These are phyloP conservation scores for Chaetomium olivaceum DNA, from an alignment of 2,329 filamentous ascomycete genomes.

Conservation along the genomic window DNA sequence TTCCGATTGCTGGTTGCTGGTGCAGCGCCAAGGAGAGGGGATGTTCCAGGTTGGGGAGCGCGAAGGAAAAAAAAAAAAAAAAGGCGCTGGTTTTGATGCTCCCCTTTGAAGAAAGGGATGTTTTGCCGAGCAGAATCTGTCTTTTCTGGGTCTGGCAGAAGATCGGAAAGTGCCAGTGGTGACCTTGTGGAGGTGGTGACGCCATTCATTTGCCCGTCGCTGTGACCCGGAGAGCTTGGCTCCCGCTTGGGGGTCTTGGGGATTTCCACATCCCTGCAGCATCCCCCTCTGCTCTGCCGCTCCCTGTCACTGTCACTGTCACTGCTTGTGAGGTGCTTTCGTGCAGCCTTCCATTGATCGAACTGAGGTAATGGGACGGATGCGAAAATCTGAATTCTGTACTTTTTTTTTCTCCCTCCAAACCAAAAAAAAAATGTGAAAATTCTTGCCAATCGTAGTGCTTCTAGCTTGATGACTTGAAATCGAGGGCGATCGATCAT, in stretches of 20 bases:
- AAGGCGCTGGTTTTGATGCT: too few species aligned
- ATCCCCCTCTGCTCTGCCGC: neutral
- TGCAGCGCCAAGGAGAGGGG: neutral
- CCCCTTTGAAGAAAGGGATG: neutral
- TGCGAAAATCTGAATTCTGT: neutral
- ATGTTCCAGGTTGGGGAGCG: too few species aligned
- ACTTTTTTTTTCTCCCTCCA: neutral
- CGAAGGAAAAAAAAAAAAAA: too few species aligned
- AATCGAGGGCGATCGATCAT: neutral
- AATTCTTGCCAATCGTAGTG: neutral
- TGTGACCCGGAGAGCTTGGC: neutral
- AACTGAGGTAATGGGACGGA: neutral
- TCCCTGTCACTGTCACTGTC: too few species aligned
- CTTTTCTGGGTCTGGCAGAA: conserved; percentile 10
- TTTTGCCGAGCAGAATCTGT: conserved; percentile 10
- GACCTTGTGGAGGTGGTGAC: conserved; percentile 21
- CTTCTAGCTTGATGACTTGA: neutral
- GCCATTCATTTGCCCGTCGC: conserved; percentile 19
- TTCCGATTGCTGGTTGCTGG: too few species aligned
- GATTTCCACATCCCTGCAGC: too few species aligned
- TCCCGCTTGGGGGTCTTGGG: neutral
- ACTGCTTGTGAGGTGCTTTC: conserved; percentile 1
- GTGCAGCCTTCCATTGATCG: conserved; percentile 5
- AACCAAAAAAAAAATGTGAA: neutral
- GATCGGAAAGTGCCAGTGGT: conserved; percentile 15